Percentiles rank a stretch among this genome's conserved stretches.
Conservation (phyloP, 1,284 basidiomycete species). For the Cryptococcus wingfieldii region DNA sequence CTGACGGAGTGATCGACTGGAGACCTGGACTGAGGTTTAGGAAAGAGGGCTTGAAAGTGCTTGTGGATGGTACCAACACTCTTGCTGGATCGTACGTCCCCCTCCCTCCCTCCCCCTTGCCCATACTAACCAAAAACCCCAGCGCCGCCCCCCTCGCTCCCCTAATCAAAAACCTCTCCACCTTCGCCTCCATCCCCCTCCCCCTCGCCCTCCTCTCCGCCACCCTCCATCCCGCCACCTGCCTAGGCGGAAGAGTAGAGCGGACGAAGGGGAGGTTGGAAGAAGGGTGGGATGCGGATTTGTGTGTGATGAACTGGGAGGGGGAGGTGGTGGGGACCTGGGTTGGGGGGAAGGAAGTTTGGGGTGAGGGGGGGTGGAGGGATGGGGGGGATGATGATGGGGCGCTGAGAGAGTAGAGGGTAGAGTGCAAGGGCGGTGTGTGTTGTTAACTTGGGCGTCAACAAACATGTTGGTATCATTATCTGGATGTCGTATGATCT, state of each 20-base stretch:
- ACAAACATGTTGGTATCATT: too few relatives aligned
- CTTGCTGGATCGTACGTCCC: conserved; percentile 68
- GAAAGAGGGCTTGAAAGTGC: conserved; percentile 75
- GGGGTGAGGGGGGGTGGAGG: conserved; percentile 4
- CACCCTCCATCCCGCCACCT: conserved; percentile 75
- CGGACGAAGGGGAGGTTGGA: conserved; percentile 71
- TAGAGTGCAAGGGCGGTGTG: too few relatives aligned
- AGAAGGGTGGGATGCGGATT: conserved; percentile 75
- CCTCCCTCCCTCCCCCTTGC: conserved; percentile 3
- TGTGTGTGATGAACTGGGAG: conserved; percentile 64
- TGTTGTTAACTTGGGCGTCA: too few relatives aligned
- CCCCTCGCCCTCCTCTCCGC: conserved; percentile 79
- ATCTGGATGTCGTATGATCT: too few relatives aligned
- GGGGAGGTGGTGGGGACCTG: conserved; percentile 72
- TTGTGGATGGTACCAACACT: conserved; percentile 76
- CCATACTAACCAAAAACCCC: neutral
- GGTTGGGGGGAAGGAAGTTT: conserved; percentile 71
- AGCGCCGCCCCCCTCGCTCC: conserved; percentile 33
- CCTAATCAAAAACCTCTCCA: conserved; percentile 72
- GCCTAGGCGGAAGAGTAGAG: conserved; percentile 64
- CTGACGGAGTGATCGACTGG: conserved; percentile 82
- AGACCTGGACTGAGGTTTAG: conserved; percentile 64
- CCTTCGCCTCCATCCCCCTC: conserved; percentile 74
- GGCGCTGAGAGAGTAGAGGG: neutral
- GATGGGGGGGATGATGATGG: neutral